These are phyloP conservation scores for Cicer pinnatifidum DNA, from an alignment of 306 rosid genomes.

Conservation along the genomic window DNA sequence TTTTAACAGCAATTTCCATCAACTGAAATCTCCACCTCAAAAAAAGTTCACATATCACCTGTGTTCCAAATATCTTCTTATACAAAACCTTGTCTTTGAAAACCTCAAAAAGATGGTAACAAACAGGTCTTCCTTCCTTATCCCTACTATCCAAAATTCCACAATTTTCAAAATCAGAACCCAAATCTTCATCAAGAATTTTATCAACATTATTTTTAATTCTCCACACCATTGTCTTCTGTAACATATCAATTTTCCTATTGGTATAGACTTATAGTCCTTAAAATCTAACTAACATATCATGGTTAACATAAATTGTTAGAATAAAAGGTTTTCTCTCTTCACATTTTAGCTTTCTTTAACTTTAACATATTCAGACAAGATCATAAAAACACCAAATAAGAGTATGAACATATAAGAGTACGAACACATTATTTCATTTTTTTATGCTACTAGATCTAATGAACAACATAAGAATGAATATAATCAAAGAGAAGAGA, in stretches of 20 bases:
- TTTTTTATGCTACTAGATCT: neutral
- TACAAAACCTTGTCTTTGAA: constrained; percentile 54
- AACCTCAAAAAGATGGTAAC: constrained; percentile 51
- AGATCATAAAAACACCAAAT: too few species aligned
- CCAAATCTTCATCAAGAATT: constrained; percentile 45
- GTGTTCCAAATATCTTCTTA: constrained; percentile 53
- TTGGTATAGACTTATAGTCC: too few species aligned
- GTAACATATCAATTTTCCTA: constrained; percentile 56
- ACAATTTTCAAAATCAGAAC: constrained; percentile 46
- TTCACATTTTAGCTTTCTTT: too few species aligned
- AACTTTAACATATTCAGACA: too few species aligned
- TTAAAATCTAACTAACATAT: too few species aligned
- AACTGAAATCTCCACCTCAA: constrained; percentile 70
- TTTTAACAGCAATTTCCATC: constrained; percentile 62
- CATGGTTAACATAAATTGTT: too few species aligned
- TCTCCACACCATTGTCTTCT: constrained; percentile 69
- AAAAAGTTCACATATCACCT: constrained; percentile 48
- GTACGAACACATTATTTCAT: too few species aligned
- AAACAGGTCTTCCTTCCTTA: constrained; percentile 71
- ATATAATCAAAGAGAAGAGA: constrained; percentile 10
- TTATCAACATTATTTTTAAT: constrained; percentile 45
- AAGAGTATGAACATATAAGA: too few species aligned
- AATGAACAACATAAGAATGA: neutral
- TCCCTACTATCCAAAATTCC: constrained; percentile 53
- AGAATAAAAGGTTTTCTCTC: too few species aligned